Conservation (phyloP, 257 asterid genomes). For the Gardenia jasminoides region DNA sequence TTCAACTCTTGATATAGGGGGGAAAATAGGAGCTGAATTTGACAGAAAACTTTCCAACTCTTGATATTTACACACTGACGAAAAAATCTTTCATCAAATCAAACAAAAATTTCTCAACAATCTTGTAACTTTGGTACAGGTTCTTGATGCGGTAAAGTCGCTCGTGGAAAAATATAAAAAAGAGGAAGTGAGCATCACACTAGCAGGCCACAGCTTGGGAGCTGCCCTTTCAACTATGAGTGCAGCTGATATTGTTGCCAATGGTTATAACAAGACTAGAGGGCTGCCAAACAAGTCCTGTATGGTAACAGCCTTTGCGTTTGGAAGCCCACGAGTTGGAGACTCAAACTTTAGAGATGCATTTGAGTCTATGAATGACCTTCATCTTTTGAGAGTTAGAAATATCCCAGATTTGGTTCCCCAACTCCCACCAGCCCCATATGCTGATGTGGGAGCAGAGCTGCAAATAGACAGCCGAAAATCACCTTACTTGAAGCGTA, state of each 20-base stretch:
- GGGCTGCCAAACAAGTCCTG: constrained; percentile 21
- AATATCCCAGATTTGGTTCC: constrained; percentile 43
- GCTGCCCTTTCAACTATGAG: constrained; percentile 49
- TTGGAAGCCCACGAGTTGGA: constrained; percentile 48
- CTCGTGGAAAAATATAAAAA: constrained; percentile 34
- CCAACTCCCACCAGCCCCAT: constrained; percentile 27
- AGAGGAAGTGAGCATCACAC: constrained; percentile 59
- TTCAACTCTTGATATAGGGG: background rate
- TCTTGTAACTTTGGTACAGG: constrained; percentile 27
- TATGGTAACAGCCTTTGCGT: constrained; percentile 47
- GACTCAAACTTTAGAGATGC: constrained; percentile 22
- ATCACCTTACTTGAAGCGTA: constrained; percentile 30
- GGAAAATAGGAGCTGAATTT: too few relatives aligned
- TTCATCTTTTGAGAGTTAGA: constrained; percentile 31
- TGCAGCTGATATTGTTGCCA: constrained; percentile 53
- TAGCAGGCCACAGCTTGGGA: constrained; percentile 69
- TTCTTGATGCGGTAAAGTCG: constrained; percentile 35
- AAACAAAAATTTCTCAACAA: background rate
- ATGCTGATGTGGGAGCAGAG: constrained; percentile 25
- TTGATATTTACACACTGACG: background rate
- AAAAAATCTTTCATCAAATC: background rate
- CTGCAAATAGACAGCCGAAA: constrained; percentile 26
- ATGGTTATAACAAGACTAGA: constrained; percentile 34
- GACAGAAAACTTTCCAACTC: too few relatives aligned
- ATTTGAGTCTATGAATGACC: constrained; percentile 18